Base-by-base conservation (phyloP, 306 rosid genomes). In the Trifolium subterraneum region DNA sequence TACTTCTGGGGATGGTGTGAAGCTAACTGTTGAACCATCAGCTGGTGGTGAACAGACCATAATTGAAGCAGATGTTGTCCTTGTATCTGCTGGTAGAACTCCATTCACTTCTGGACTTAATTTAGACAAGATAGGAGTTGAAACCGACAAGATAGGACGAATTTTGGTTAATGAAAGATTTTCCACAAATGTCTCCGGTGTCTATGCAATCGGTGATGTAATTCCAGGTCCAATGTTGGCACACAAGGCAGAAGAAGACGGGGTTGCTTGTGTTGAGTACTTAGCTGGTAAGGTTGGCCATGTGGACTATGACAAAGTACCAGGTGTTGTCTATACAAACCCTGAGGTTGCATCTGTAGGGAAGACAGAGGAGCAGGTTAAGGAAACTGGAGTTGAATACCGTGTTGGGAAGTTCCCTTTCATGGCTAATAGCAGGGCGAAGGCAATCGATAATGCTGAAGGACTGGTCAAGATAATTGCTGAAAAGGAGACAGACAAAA, bases 171-270 rank as follows among this genome's bases (percentile, higher is more conserved):
- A 95, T 42, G 96, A 88, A 72, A 85, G 92, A 79, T 95, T 95
- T 65, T 62, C 81, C 47, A 76, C 98, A 47, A 95, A 88, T 80
- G 98, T 95, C 15, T 51, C 88, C 6, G 89, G 98, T 62, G 94
- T 95, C 59, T 83, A 54, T 81, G 99, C 99, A 72, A 95, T 95
- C 22, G 99, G 99, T 14, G 99, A 95, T 60, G 97, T 95, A 20
- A 95, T 95, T 84, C 98, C 99, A 0, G 99, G 99, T 44, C 99
- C 99, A 6, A 92, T 95, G 99, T 83, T 95, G 56, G 99, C 99
- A 56, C 99, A 95, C 86, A 95, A 95, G 85, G 99, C 99, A 6
- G 99, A 95, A 83, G 98, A 95, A 85, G 99, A 95, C 64, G 99
- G 99, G 2, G 93, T 95, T 70, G 99, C 99, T 54, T 95, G 99